Evolutionary conservation across 441 rosid genomes (phyloP), one percentile per base, ranked within the genome.

Genomic region (Pelargonium australe): DNA sequence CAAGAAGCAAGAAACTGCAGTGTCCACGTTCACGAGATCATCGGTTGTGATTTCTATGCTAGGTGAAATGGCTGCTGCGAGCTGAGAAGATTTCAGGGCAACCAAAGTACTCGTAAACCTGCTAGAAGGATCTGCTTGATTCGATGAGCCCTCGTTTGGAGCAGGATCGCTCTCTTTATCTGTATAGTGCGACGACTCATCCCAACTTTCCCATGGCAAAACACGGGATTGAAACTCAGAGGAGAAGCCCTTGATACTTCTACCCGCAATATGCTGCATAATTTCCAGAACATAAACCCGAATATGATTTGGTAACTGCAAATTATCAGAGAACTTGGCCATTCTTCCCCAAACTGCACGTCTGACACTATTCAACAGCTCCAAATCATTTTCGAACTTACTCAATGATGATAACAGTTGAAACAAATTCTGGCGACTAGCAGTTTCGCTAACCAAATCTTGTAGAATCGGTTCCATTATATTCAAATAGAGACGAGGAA

Each of bases 71-170:
- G 84, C 72, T 60, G 84, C 83, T 17, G 77, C 85, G 53, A 95
- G 87, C 82, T 89, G 97, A 71, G 97, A 84, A 47, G 99, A 87
- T 81, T 85, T 89, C 31, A 95, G 96, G 71, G 98, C 94, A 37
- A 92, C 98, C 68, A 95, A 78, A 70, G 97, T 88, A 76, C 82
- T 85, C 58, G 95, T 82, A 65, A 92, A 84, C 80, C 89, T 83
- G 79, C 78, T 85, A 57, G 95, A 87, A 75, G 84, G 60, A 78
- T 83, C 90, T 67, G 81, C 68, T 67, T 79, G 73, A 70, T 86
- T 89, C 10, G 78, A 80, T 76, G 75, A 72, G 11, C 83, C 80
- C 37, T 62, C 77, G 84, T 67, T 68, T 51, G 70, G 69, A 25
- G 81, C 68, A 37, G 70, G 69, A 75, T 79, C 90, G 41, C 78